These are phyloP conservation scores for Auxenochlorella pyrenoidosa DNA, from an alignment of 139 green algal species.

Conservation along the genomic window DNA sequence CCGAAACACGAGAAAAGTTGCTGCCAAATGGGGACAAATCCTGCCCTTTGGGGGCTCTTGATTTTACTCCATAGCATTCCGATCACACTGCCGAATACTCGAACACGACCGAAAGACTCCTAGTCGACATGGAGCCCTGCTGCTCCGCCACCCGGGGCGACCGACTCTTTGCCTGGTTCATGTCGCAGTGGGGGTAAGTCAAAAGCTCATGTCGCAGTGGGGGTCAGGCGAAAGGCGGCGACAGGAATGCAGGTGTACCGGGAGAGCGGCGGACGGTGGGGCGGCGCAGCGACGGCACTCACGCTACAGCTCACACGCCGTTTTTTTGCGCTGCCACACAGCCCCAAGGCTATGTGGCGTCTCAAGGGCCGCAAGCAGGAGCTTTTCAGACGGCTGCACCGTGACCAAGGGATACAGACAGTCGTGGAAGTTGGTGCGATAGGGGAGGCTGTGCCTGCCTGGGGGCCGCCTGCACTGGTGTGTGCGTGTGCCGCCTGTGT, in stretches of 20 bases:
- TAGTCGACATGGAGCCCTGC: background rate
- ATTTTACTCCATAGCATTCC: too few species aligned
- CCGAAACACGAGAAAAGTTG: too few species aligned
- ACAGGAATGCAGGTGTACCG: background rate
- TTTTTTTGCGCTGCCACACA: background rate
- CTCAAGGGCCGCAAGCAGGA: slow-evolving; percentile 1
- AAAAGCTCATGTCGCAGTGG: background rate
- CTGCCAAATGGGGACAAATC: too few species aligned
- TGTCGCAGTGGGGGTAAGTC: background rate
- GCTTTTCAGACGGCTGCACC: background rate
- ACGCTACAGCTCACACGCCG: background rate
- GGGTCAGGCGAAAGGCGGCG: background rate
- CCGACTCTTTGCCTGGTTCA: background rate
- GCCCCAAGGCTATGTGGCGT: background rate
- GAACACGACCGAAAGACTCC: background rate
- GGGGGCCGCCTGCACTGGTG: background rate
- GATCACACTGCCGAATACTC: background rate
- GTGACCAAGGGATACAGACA: background rate
- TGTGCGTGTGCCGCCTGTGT: background rate
- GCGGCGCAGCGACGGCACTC: background rate
- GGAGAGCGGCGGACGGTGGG: background rate
- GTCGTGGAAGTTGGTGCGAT: slow-evolving; percentile 25
- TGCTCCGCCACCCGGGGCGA: background rate
- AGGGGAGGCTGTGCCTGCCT: background rate
- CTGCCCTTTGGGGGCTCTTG: too few species aligned